Percentiles rank a stretch among this genome's conserved stretches.
phyloP scores from a whole-genome alignment of 2,329 filamentous ascomycete genomes.

The Botryotinia convoluta region DNA sequence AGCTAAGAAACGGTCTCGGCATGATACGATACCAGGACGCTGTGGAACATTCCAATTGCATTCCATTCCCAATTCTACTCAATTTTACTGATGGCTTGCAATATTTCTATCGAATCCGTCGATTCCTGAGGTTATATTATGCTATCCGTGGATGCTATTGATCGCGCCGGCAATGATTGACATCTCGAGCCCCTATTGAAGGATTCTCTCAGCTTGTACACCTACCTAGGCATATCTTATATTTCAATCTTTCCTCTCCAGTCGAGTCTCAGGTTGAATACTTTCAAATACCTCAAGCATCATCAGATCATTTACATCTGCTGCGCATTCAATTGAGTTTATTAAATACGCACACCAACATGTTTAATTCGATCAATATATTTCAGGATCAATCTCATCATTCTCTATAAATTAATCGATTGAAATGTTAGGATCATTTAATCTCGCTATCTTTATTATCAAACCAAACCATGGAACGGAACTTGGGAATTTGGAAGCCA shows the following conservation, averaged over 20 bases:
- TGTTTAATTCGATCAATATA: conserved; percentile 17
- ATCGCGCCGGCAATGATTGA: not conserved
- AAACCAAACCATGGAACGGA: not conserved
- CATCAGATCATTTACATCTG: not conserved
- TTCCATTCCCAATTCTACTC: not conserved
- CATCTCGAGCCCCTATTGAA: not conserved
- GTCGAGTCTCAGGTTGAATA: not conserved
- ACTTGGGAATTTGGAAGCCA: not conserved
- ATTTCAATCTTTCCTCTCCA: not conserved
- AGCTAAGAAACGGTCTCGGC: conserved; percentile 1
- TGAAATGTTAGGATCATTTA: not conserved
- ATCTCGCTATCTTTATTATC: conserved; percentile 10
- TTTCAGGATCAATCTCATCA: conserved; percentile 9
- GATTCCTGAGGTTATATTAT: not conserved
- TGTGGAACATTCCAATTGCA: not conserved
- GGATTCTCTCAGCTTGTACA: not conserved
- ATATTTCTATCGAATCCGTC: not conserved
- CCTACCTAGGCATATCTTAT: not conserved
- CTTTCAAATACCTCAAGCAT: not conserved
- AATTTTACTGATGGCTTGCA: not conserved
- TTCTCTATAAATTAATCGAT: not conserved
- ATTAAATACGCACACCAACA: not conserved
- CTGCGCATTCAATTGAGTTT: not conserved
- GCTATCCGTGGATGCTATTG: not conserved
- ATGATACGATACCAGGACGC: not conserved